A percentile compares a stretch with the other conserved stretches of the same genome.
Evolutionary conservation across 805 yeast species (phyloP).

Genomic region (Cyberlindnera euphorbiae): DNA sequence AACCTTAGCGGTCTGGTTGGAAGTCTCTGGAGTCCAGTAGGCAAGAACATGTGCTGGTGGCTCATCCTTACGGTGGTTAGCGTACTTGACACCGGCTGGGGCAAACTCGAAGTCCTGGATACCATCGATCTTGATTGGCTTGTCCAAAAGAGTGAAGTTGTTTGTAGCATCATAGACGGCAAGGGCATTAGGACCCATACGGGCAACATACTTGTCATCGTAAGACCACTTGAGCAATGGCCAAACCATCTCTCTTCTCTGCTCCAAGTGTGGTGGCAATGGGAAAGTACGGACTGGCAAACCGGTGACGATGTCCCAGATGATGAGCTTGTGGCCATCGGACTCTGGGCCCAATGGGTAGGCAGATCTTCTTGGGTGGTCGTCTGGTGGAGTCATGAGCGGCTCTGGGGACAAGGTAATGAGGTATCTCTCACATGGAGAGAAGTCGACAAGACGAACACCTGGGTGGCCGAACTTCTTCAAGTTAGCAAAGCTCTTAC

Average conservation of each 20-base stretch:
- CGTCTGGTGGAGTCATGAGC: conserved; percentile 62
- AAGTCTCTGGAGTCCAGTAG: conserved; percentile 95
- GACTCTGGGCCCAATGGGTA: conserved; percentile 84
- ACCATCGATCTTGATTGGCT: conserved; percentile 76
- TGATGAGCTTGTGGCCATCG: conserved; percentile 88
- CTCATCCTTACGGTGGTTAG: conserved; percentile 47
- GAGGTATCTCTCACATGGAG: conserved; percentile 86
- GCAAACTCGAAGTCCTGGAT: conserved; percentile 92
- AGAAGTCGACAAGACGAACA: conserved; percentile 84
- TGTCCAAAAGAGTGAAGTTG: conserved; percentile 76
- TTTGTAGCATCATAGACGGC: conserved; percentile 80
- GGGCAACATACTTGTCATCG: conserved; percentile 90
- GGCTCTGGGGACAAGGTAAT: conserved; percentile 89
- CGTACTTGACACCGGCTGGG: conserved; percentile 75
- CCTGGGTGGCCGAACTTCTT: conserved; percentile 83
- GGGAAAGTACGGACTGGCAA: conserved; percentile 88
- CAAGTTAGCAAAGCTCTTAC: conserved; percentile 66
- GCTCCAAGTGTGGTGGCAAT: conserved; percentile 66
- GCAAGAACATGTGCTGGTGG: conserved; percentile 66
- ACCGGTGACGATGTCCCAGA: conserved; percentile 88
- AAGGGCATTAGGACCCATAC: conserved; percentile 89
- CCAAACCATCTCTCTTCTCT: conserved; percentile 76
- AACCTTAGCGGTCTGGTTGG: conserved; percentile 93
- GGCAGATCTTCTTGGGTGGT: conserved; percentile 55
- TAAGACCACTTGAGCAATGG: conserved; percentile 95